Base-by-base conservation (phyloP, 164 flowering plant species). In the Amborella trichopoda region DNA sequence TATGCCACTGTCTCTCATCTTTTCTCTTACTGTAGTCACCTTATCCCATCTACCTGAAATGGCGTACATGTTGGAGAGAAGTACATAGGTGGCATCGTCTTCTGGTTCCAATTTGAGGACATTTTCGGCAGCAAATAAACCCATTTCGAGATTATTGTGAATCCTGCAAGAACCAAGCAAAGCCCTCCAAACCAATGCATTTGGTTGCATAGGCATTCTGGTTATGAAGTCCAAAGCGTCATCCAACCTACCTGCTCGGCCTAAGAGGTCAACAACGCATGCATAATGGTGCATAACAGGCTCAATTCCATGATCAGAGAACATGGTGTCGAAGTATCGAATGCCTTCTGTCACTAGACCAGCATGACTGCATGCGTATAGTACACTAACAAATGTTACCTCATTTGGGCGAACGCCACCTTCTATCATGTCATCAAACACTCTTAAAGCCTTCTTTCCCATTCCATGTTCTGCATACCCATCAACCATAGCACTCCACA, bases 351-450 rank as follows among this genome's bases (percentile, higher is more conserved):
- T 70, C 1, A 74, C 68, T 2, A 78, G 75, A 42, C 89, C 88
- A 2, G 81, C 74, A 60, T 83, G 88, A 63, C 81, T 80, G 50
- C 94, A 83, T 41, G 78, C 94, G 64, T 80, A 68, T 36, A 80
- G 53, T 23, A 83, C 67, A 28, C 81, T 85, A 22, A 80, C 45
- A 46, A 72, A 73, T 25, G 94, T 83, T 27, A 83, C 71, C 44
- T 60, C 68, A 38, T 81, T 83, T 3, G 94, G 94, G 33, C 49
- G 64, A 22, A 83, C 56, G 46, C 68, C 70, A 50, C 52, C 63
- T 16, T 26, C 51, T 18, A 68, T 38, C 94, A 83, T 83, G 49
- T 78, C 78, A 19, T 66, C 27, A 46, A 80, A 74, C 26, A 80
- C 16, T 67, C 4, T 74, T 58, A 19, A 80, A 65, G n/a, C 82